These are phyloP conservation scores for Acaromyces ingoldii DNA, from an alignment of 1,284 basidiomycete genomes.

Conservation along the genomic window DNA sequence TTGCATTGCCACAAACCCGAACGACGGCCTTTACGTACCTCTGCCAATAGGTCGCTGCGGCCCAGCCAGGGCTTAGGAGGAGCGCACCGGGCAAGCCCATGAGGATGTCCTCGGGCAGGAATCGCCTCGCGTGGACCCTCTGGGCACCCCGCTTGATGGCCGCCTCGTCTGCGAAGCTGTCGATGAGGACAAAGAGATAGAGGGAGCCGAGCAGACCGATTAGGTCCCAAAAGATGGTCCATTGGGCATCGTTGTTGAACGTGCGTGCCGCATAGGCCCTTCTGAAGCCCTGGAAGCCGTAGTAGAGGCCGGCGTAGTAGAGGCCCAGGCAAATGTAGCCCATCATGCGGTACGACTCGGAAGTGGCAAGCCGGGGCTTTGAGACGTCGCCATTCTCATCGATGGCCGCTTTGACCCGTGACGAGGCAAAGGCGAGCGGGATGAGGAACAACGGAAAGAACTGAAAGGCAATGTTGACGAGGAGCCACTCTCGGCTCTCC, in stretches of 20 bases:
- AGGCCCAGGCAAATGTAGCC: background rate
- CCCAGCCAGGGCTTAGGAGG: background rate
- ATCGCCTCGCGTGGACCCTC: slow-evolving; percentile 1
- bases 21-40: background rate
- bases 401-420: too few relatives aligned
- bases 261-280: background rate
- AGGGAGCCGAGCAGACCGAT: background rate
- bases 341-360: background rate
- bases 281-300: background rate
- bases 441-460: background rate
- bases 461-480: slow-evolving; percentile 5
- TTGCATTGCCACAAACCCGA: background rate
- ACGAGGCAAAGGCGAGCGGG: slow-evolving; percentile 1
- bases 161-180: slow-evolving; percentile 6
- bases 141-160: background rate
- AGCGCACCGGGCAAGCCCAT: background rate
- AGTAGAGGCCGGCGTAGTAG: slow-evolving; percentile 1
- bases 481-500: background rate
- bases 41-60: background rate
- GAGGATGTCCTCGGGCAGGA: slow-evolving; percentile 3
- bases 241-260: background rate
- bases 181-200: slow-evolving; percentile 2
- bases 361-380: background rate
- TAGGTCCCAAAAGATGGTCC: background rate
- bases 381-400: too few relatives aligned